Conservation (phyloP, 108 stramenopile genomes). For the Nannochloropsis gaditana region DNA sequence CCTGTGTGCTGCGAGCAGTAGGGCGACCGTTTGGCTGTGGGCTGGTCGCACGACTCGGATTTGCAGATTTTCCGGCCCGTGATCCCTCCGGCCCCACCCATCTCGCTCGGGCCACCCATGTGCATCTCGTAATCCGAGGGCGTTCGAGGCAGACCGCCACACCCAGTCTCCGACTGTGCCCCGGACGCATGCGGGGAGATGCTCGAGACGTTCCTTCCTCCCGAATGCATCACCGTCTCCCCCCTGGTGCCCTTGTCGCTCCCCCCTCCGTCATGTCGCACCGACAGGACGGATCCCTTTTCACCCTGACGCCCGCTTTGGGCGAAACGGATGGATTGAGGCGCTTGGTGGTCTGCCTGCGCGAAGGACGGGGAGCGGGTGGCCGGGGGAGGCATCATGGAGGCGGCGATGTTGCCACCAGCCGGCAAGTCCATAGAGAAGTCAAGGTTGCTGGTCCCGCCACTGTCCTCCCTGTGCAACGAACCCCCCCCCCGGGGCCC, state of each 20-base stretch:
- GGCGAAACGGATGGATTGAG: neutral
- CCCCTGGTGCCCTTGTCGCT: neutral
- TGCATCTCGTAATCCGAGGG: neutral
- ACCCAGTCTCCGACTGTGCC: neutral
- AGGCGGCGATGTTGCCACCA: neutral
- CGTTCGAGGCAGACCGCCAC: neutral
- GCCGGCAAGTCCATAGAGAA: neutral
- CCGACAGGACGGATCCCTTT: neutral
- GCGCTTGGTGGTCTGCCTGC: neutral
- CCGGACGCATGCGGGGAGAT: neutral
- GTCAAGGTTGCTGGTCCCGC: neutral
- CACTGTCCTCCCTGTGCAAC: neutral
- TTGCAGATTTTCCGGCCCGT: constrained; percentile 18
- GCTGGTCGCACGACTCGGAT: constrained; percentile 19
- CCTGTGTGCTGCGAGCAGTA: constrained; percentile 41
- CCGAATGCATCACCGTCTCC: neutral
- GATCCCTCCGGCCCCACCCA: neutral
- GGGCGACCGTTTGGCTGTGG: constrained; percentile 25
- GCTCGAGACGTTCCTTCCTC: neutral
- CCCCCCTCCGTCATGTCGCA: neutral
- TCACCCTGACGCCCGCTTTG: neutral
- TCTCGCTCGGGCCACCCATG: neutral
- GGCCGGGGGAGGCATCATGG: neutral
- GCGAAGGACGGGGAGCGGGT: neutral
- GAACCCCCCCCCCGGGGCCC: too few relatives aligned